Evolutionary conservation across 495 filamentous ascomycete genomes (phyloP).

Genomic region (Penicillium manginii): DNA sequence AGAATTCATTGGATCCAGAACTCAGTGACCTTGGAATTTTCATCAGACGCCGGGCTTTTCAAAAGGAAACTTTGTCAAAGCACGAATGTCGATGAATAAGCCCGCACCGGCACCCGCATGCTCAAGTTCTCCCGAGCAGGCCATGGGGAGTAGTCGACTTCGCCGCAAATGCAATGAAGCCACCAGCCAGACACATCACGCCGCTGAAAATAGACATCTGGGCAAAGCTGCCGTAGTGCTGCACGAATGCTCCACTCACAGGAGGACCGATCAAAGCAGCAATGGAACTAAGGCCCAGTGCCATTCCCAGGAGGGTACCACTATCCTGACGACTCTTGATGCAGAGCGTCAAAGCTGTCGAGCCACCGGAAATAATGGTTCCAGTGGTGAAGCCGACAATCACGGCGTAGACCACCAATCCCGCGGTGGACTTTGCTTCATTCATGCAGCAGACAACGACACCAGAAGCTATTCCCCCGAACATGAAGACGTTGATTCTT

Average conservation of each 20-base stretch:
- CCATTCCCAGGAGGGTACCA: slow-evolving; percentile 61
- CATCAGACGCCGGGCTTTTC: no score
- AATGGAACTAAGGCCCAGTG: slow-evolving; percentile 46
- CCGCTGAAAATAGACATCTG: slow-evolving; percentile 54
- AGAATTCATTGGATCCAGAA: no score
- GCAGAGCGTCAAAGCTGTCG: slow-evolving; percentile 45
- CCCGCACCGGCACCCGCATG: background rate
- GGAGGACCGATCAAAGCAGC: slow-evolving; percentile 56
- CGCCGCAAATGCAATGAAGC: background rate
- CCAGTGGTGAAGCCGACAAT: slow-evolving; percentile 40
- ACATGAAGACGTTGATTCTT: slow-evolving; percentile 44
- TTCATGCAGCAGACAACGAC: slow-evolving; percentile 36
- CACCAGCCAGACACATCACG: slow-evolving; percentile 31
- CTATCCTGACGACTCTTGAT: slow-evolving; percentile 46
- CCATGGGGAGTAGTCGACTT: background rate
- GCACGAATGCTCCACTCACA: slow-evolving; percentile 52
- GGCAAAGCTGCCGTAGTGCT: slow-evolving; percentile 42
- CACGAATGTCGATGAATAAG: background rate
- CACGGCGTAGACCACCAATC: slow-evolving; percentile 36
- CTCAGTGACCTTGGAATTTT: no score
- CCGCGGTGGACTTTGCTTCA: slow-evolving; percentile 23
- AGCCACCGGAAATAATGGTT: slow-evolving; percentile 49
- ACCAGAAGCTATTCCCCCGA: slow-evolving; percentile 25
- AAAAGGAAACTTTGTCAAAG: no score
- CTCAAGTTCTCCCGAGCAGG: background rate